phyloP scores from a whole-genome alignment of 164 flowering plant genomes.

The Buxus sempervirens region DNA sequence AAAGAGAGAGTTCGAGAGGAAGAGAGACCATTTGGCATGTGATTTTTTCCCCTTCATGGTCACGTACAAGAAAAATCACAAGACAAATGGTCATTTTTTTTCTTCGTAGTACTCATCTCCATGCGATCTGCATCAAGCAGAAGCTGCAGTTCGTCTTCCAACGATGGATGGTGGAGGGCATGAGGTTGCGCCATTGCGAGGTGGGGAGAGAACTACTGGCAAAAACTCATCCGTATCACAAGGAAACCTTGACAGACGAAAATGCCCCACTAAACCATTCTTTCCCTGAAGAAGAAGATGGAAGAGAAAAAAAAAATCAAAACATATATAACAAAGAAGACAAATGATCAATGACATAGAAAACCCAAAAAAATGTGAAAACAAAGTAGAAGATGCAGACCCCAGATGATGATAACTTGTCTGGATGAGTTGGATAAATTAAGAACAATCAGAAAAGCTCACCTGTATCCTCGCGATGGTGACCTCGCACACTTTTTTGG shows the following conservation, averaged over 20 bases:
- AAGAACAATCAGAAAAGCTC: too few relatives aligned
- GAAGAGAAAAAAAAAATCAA: not conserved
- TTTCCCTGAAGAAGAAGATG: constrained; percentile 25
- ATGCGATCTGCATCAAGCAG: too few relatives aligned
- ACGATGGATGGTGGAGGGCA: not conserved
- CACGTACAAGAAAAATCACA: not conserved
- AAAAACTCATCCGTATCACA: constrained; percentile 26
- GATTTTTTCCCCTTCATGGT: too few relatives aligned
- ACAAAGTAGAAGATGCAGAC: too few relatives aligned
- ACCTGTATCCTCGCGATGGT: constrained; percentile 40
- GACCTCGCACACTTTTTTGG: constrained; percentile 34
- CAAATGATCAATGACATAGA: not conserved
- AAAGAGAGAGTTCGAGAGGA: not conserved
- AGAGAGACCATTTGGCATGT: not conserved
- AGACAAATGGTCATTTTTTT: not conserved
- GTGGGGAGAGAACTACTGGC: constrained; percentile 39
- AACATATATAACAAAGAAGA: not conserved
- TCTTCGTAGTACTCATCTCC: too few relatives aligned
- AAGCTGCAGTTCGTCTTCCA: not conserved
- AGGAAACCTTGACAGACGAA: constrained; percentile 19
- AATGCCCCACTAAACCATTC: constrained; percentile 25
- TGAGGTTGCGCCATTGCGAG: constrained; percentile 32
- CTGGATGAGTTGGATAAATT: not conserved
- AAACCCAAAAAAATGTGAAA: too few relatives aligned
- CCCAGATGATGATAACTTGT: not conserved